phyloP scores from a whole-genome alignment of 2,329 filamentous ascomycete genomes.

The Triangularia verruculosa region DNA sequence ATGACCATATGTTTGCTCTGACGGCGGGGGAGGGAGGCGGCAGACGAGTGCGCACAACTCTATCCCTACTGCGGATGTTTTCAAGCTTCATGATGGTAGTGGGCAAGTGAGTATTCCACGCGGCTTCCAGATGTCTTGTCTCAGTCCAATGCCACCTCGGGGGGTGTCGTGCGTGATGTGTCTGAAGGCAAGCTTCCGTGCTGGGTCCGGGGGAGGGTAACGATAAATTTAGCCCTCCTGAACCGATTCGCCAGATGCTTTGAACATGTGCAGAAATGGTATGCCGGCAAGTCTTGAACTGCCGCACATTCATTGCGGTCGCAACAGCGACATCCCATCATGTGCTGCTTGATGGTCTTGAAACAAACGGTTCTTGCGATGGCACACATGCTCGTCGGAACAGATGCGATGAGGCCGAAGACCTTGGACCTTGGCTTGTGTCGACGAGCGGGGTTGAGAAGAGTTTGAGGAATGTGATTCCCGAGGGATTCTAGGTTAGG shows the following conservation, averaged over 20 bases:
- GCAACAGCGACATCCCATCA: constrained; percentile 6
- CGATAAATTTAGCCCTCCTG: constrained; percentile 22
- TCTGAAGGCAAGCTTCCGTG: constrained; percentile 18
- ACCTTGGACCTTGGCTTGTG: constrained; percentile 9
- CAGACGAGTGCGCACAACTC: background rate
- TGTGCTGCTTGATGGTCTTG: background rate
- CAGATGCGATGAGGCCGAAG: background rate
- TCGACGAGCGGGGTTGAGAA: background rate
- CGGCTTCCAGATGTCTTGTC: constrained; percentile 20
- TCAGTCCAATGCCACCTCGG: constrained; percentile 17
- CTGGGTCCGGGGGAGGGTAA: constrained; percentile 13
- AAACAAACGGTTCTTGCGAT: background rate
- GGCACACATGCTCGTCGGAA: background rate
- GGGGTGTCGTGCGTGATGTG: constrained; percentile 16
- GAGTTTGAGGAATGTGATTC: constrained; percentile 10
- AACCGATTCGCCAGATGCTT: constrained; percentile 17
- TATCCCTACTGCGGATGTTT: background rate
- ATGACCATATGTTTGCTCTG: background rate
- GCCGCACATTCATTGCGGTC: constrained; percentile 24
- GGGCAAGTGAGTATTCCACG: constrained; percentile 12
- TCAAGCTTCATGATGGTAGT: background rate
- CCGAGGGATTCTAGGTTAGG: constrained; percentile 6
- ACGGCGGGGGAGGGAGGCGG: background rate
- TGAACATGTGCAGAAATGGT: constrained; percentile 11
- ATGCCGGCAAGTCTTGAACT: constrained; percentile 22